Percentiles rank a stretch among this genome's conserved stretches.
These are phyloP conservation scores for Mycena haematopus DNA, from an alignment of 768 basidiomycete species.

Conservation along the genomic window DNA sequence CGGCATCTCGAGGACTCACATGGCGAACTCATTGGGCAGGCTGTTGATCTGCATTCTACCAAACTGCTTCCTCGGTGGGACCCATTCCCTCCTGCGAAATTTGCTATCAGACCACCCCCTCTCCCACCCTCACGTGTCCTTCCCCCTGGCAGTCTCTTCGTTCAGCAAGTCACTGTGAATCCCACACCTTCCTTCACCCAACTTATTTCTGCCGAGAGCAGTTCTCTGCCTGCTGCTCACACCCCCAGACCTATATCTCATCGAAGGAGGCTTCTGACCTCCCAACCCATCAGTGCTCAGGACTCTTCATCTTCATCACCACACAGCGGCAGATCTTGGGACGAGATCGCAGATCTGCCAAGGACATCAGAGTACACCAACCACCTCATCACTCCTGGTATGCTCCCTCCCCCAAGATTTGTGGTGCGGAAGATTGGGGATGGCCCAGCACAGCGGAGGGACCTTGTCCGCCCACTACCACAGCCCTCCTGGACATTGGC, in stretches of 20 bases:
- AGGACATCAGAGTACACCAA: background rate
- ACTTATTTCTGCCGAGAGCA: background rate
- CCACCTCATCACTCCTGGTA: background rate
- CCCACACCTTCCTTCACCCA: slow-evolving; percentile 1
- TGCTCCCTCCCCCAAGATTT: slow-evolving; percentile 2
- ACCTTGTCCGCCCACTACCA: slow-evolving; percentile 13
- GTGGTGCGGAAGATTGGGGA: background rate
- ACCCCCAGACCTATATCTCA: background rate
- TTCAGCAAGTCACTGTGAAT: background rate
- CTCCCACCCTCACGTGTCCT: slow-evolving; percentile 1
- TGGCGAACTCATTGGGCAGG: slow-evolving; percentile 10
- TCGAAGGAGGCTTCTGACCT: background rate
- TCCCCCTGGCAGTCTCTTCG: background rate
- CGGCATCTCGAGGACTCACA: slow-evolving; percentile 9
- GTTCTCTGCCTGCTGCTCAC: slow-evolving; percentile 1
- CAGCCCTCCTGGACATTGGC: background rate
- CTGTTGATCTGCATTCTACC: background rate
- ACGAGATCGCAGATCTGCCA: slow-evolving; percentile 16
- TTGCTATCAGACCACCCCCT: slow-evolving; percentile 1
- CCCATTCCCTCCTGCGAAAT: background rate
- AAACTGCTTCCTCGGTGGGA: slow-evolving; percentile 7
- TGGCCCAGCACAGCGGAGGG: background rate
- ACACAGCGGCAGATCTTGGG: background rate
- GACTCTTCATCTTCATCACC: background rate
- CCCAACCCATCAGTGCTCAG: background rate